Evolutionary conservation across 768 basidiomycete genomes (phyloP), one percentile per base, ranked within the genome.

Genomic region (Lactarius indigo): DNA sequence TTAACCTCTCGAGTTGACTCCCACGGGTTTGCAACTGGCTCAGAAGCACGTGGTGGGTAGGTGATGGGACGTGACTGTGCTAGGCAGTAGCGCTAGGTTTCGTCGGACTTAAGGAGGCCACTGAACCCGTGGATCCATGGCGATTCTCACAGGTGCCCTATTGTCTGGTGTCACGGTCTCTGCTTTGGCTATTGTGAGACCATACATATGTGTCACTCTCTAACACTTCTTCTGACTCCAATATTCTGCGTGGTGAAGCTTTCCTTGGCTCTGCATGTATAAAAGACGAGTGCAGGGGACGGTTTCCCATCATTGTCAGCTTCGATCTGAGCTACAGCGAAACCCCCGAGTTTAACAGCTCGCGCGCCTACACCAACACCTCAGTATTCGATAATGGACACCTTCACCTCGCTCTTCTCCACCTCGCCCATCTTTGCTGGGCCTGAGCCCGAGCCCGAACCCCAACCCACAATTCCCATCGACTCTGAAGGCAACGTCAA

Each of bases 361-460:
- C 41, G 41, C 15, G 17, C 41, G 18, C 41, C 41, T 44, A 20
- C 20, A 44, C 42, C 42, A 42, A 18, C 42, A n/a, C 7, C 3
- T 44, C 42, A 20, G 20, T 44, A 17, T 42, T 42, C 15, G 17
- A 42, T 15, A 66, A 62, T 62, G 65, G 60, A 66, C 47, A 57
- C 61, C 5, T 66, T 63, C 55, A 50, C 44, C 8, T 41, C 61
- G 0, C 31, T 58, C 42, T 44, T 52, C 28, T 30, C 55, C 33
- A 28, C 41, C 61, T 26, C 23, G 26, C n/a, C 52, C 10, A 26
- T 31, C 47, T 23, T 28, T 17, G 0, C 63, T 9, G 57, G 58
- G 56, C 18, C 66, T 9, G 57, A 64, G 56, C 18, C 66, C 37
- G 31, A 30, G 37, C 13, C 62, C n/a, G 62, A 20, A 1, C 26